Evolutionary conservation across 805 yeast genomes (phyloP).

Genomic region (Candida lessepsii): DNA sequence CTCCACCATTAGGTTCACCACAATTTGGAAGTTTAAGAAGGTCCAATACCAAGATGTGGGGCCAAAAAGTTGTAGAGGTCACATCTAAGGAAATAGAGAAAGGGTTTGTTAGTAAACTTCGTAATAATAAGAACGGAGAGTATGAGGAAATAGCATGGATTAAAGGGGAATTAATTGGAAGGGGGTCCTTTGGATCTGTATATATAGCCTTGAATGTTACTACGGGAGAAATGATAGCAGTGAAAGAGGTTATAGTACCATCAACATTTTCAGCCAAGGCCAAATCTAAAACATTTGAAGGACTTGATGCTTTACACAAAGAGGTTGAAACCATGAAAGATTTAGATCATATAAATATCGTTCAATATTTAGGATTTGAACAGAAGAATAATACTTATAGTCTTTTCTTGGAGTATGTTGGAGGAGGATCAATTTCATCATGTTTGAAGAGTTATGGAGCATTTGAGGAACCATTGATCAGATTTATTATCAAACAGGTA

Average conservation of each 20-base stretch:
- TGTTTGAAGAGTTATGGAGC: constrained; percentile 79
- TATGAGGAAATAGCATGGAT: constrained; percentile 94
- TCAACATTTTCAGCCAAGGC: constrained; percentile 17
- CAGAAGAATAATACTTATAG: constrained; percentile 71
- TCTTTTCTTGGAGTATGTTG: constrained; percentile 90
- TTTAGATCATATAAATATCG: constrained; percentile 89
- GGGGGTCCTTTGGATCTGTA: constrained; percentile 95
- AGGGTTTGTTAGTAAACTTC: constrained; percentile 64
- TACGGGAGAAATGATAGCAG: constrained; percentile 98
- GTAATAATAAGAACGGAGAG: constrained; percentile 60
- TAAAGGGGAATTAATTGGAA: constrained; percentile 93
- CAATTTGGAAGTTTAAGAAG: constrained; percentile 48
- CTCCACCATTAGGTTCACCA: constrained; percentile 10
- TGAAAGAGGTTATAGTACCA: constrained; percentile 84
- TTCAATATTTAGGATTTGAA: constrained; percentile 94
- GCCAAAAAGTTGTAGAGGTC: constrained; percentile 86
- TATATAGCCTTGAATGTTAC: constrained; percentile 90
- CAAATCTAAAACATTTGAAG: constrained; percentile 50
- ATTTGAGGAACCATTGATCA: constrained; percentile 75
- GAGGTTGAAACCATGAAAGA: constrained; percentile 95
- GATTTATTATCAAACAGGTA: constrained; percentile 75
- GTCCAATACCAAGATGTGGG: constrained; percentile 94
- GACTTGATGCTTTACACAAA: constrained; percentile 77
- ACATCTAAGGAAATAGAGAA: constrained; percentile 65
- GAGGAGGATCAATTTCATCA: constrained; percentile 95